These are phyloP conservation scores for Citrus sp. DNA, from an alignment of 345 rosid species.

Conservation along the genomic window DNA sequence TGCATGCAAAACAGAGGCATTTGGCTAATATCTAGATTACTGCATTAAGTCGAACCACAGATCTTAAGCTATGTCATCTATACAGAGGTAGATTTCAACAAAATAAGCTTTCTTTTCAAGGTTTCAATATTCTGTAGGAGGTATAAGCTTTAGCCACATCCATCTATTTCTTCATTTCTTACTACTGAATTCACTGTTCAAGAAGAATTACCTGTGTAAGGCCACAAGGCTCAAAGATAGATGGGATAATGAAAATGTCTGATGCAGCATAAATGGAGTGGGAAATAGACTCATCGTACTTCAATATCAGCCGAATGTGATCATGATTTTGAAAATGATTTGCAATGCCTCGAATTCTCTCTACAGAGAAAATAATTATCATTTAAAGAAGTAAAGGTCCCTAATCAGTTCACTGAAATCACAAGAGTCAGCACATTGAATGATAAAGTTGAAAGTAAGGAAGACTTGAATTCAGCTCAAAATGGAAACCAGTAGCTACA, in stretches of 20 bases:
- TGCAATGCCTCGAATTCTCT: conserved; percentile 86
- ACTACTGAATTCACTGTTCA: not conserved
- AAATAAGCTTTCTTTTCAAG: not conserved
- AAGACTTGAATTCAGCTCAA: not conserved
- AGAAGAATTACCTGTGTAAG: conserved; percentile 79
- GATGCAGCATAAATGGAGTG: conserved; percentile 84
- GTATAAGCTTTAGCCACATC: not conserved
- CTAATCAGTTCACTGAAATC: conserved; percentile 3
- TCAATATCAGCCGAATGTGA: conserved; percentile 67
- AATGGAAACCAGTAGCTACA: not conserved
- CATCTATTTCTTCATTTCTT: not conserved
- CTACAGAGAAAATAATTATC: conserved; percentile 26
- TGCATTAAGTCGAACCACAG: not conserved
- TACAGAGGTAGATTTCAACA: not conserved
- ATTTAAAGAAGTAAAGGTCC: no score
- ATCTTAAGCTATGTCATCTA: not conserved
- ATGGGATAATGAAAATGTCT: conserved; percentile 92
- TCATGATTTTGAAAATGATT: conserved; percentile 63
- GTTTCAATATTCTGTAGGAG: conserved; percentile 1
- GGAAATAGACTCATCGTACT: conserved; percentile 87
- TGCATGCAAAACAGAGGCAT: not conserved
- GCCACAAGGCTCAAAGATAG: conserved; percentile 98
- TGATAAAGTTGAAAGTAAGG: not conserved
- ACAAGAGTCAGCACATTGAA: not conserved
- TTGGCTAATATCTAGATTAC: not conserved